Evolutionary conservation across 2,329 filamentous ascomycete species (phyloP).

Genomic region (Apiospora arundinis): DNA sequence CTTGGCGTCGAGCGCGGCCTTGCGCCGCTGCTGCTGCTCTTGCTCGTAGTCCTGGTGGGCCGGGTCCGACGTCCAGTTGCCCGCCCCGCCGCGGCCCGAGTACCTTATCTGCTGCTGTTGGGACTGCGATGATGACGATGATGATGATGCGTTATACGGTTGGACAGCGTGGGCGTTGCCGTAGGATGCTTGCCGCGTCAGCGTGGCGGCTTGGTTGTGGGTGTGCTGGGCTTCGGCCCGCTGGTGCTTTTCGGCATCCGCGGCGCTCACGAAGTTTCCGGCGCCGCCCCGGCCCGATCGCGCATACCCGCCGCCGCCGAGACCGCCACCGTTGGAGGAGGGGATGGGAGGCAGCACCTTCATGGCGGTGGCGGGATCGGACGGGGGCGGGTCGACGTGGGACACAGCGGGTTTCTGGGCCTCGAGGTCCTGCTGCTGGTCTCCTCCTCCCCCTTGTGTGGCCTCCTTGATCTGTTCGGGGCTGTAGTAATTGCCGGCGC

Average conservation of each 20-base stretch:
- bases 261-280: conserved; percentile 60
- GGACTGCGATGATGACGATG: not conserved
- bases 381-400: conserved; percentile 32
- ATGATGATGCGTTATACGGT: not conserved
- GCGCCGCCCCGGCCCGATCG: conserved; percentile 65
- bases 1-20: conserved; percentile 37
- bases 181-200: not conserved
- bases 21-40: conserved; percentile 35
- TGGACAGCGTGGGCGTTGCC: not conserved
- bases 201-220: not conserved
- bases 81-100: conserved; percentile 54
- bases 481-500: conserved; percentile 67
- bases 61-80: conserved; percentile 52
- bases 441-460: conserved; percentile 36
- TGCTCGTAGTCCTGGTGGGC: conserved; percentile 27
- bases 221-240: not conserved
- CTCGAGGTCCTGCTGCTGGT: conserved; percentile 42
- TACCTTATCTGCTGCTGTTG: conserved; percentile 18
- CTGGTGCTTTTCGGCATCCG: conserved; percentile 19
- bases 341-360: conserved; percentile 30
- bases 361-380: conserved; percentile 31
- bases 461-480: conserved; percentile 57
- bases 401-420: conserved; percentile 40
- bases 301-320: conserved; percentile 38
- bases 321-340: conserved; percentile 17